Evolutionary conservation across 352 stramenopile species (phyloP).

Genomic region (Pythium oligandrum): DNA sequence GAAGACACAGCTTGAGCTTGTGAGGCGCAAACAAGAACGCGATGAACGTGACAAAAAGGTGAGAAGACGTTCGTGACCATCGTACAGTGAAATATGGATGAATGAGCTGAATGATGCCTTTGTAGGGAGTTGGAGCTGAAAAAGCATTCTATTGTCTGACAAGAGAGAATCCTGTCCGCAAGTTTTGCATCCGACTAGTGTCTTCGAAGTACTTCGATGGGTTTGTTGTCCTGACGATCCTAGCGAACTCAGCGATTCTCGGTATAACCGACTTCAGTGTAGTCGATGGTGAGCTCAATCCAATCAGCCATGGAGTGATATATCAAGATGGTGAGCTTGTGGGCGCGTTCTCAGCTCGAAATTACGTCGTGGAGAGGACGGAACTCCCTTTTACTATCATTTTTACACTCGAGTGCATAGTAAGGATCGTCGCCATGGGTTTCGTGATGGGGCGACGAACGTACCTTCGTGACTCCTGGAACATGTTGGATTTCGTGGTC

Average conservation of each 20-base stretch:
- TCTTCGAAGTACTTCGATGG: conserved; percentile 71
- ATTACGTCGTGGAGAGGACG: conserved; percentile 60
- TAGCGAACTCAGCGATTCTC: conserved; percentile 85
- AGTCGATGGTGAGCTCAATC: conserved; percentile 59
- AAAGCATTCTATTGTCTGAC: conserved; percentile 40
- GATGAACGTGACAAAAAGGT: conserved; percentile 8
- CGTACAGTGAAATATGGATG: no score
- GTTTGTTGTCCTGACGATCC: conserved; percentile 84
- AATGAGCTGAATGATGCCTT: no score
- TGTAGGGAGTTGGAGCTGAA: conserved; percentile 42
- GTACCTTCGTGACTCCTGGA: conserved; percentile 88
- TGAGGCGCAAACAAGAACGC: conserved; percentile 11
- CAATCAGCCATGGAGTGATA: conserved; percentile 35
- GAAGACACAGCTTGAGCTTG: conserved; percentile 19
- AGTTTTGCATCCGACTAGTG: conserved; percentile 40
- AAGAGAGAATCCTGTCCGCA: conserved; percentile 42
- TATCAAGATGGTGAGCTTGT: conserved; percentile 37
- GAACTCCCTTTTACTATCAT: conserved; percentile 84
- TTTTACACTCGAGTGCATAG: conserved; percentile 81
- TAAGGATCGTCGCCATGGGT: conserved; percentile 92
- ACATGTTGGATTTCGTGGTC: conserved; percentile 91
- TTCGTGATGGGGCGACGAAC: conserved; percentile 48
- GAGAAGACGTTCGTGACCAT: neutral
- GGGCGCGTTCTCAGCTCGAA: conserved; percentile 35
- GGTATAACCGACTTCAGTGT: conserved; percentile 81